Evolutionary conservation across 1,284 basidiomycete genomes (phyloP).

Genomic region (Ustilago trichophora): DNA sequence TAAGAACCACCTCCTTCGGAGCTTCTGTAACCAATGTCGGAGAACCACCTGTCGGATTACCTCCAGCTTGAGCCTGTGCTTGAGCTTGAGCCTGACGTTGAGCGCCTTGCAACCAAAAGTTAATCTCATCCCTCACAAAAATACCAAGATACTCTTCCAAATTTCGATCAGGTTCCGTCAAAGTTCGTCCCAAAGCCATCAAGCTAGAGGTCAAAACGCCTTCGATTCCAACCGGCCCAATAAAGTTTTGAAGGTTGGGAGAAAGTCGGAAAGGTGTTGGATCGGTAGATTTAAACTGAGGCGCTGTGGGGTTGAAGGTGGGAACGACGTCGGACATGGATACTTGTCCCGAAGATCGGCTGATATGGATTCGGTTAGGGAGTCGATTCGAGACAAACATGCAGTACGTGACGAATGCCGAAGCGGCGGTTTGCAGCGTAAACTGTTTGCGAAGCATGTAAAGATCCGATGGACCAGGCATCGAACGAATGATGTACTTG

Average conservation of each 20-base stretch:
- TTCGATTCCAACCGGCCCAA: conserved; percentile 88
- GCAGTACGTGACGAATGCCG: conserved; percentile 91
- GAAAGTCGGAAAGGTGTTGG: conserved; percentile 95
- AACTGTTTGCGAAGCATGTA: conserved; percentile 99
- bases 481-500: conserved; percentile 88
- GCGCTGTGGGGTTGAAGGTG: conserved; percentile 71
- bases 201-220: conserved; percentile 86
- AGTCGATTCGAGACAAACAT: conserved; percentile 84
- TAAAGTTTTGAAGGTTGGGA: conserved; percentile 93
- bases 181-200: conserved; percentile 87
- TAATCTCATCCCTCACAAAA: conserved; percentile 92
- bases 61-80: too few species aligned
- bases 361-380: conserved; percentile 87
- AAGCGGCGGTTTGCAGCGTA: conserved; percentile 85
- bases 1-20: conserved; percentile 75
- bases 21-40: conserved; percentile 44
- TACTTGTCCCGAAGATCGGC: conserved; percentile 71
- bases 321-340: conserved; percentile 64
- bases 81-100: conserved; percentile 51
- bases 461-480: conserved; percentile 84
- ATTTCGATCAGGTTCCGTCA: conserved; percentile 91
- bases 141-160: conserved; percentile 87
- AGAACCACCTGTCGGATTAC: conserved; percentile 1
- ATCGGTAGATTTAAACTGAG: conserved; percentile 81
- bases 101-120: conserved; percentile 72